Evolutionary conservation across 2,329 filamentous ascomycete species (phyloP), one percentile per base, ranked within the genome.

Genomic region (Penicillium verrucosum): DNA sequence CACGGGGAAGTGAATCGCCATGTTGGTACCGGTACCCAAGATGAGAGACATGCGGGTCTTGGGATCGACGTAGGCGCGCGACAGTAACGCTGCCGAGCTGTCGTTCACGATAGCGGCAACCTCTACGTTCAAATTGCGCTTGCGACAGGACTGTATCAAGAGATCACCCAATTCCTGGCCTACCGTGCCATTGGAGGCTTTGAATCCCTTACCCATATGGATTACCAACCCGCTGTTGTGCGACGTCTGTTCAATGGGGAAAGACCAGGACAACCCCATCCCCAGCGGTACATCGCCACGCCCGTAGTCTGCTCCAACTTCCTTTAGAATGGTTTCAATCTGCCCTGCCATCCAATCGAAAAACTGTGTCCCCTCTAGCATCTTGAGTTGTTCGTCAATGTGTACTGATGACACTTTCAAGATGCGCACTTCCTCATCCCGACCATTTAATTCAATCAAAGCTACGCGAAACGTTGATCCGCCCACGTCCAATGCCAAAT

Each of bases 291-390:
- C 68, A 14, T 65, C 60, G 43, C 68, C 70, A 7, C 73, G 68
- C 18, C 71, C 72, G 42, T 74, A 77, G 52, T 77, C 74, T 30
- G 77, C 71, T 23, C 71, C 62, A 65, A 75, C 70, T 58, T 72
- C 60, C 67, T 70, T 70, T 46, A 87, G 72, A 70, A 82, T 82
- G 9, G 79, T 76, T 42, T 80, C 78, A 55, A 88, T 85, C 58
- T 80, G 79, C 46, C 77, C 76, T 6, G 84, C 85, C 80, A 88
- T 86, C 85, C 85, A 88, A 67, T 86, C 83, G 67, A 87, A 88
- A 69, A 88, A 87, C 1, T 77, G 74, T 25, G 77, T 77, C 2
- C 84, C 85, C 55, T 78, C 75, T 57, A 87, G 70, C 44, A 77
- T 70, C 50, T 83, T 81, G 47, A 86, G 80, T 14, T 72, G 66